Base-by-base conservation (phyloP, 306 rosid genomes). In the Begonia masoniana region DNA sequence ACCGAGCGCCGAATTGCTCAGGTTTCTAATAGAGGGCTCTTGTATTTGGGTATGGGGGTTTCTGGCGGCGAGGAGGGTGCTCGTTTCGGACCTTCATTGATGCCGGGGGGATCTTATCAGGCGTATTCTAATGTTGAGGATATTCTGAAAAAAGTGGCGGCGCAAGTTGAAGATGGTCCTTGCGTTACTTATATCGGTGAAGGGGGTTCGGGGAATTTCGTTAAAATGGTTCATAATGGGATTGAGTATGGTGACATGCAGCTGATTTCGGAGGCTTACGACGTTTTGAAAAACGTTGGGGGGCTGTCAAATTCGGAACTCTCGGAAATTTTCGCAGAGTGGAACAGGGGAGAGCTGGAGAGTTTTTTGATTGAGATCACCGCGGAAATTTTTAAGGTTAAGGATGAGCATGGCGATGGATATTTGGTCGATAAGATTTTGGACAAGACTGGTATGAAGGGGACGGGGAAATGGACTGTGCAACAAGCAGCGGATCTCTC, bases 41-140 rank as follows among this genome's bases (percentile, higher is more conserved):
- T 89, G 10, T 89, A 89, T 47, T 71, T 89, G 13, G 91, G 95
- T 10, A 89, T 89, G 94, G 97, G 94, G 0, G 97, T 89, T 47
- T 85, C 94, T 15, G 97, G 97, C 2, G 95, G 95, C 6, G 97
- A 89, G 64, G 97, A 89, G 0, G 97, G 97, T 2, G 97, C 97
- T 0, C 77, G 95, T 5, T 5, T 74, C n/a, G 95, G 97, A 0
- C 97, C 97, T 0, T 82, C 94, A 0, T 67, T 85, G 36, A 89
- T 89, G 97, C 97, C 97, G 10, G 97, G 95, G 0, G 97, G 97
- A 0, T 78, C 87, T 31, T 56, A 42, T 50, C 56, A 74, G 51
- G 97, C 94, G 0, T 89, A 85, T 50, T 11, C 52, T 1, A 80
- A 89, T 19, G 75, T 89, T 23, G 76, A 80, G 39, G 94, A 89